These are phyloP conservation scores for Gliomastix tumulicola DNA, from an alignment of 2,329 filamentous ascomycete species.

Conservation along the genomic window DNA sequence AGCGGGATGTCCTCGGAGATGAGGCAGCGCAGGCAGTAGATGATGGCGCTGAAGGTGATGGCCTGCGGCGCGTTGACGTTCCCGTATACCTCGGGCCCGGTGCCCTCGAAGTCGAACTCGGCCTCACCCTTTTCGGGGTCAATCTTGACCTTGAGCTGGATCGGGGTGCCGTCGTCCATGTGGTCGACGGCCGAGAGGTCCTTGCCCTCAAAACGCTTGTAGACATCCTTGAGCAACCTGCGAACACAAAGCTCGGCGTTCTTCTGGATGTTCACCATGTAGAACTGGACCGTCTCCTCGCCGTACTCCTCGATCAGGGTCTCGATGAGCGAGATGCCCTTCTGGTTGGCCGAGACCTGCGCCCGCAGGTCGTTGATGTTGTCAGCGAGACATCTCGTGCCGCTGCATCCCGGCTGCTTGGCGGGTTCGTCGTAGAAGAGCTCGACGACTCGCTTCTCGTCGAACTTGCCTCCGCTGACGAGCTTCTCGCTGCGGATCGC, in stretches of 20 bases:
- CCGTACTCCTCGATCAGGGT: slow-evolving; percentile 71
- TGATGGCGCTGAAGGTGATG: slow-evolving; percentile 79
- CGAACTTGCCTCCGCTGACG: slow-evolving; percentile 69
- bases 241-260: slow-evolving; percentile 73
- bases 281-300: slow-evolving; percentile 71
- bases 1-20: slow-evolving; percentile 77
- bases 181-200: slow-evolving; percentile 67
- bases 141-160: slow-evolving; percentile 67
- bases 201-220: slow-evolving; percentile 62
- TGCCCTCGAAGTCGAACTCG: slow-evolving; percentile 73
- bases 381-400: slow-evolving; percentile 70
- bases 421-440: slow-evolving; percentile 68
- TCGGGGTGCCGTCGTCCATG: slow-evolving; percentile 81
- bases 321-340: slow-evolving; percentile 76
- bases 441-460: slow-evolving; percentile 69
- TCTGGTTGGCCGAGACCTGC: slow-evolving; percentile 78
- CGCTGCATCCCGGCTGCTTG: slow-evolving; percentile 67
- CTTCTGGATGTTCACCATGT: slow-evolving; percentile 75
- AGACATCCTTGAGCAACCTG: slow-evolving; percentile 63
- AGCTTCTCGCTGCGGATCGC: slow-evolving; percentile 61
- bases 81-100: slow-evolving; percentile 71
- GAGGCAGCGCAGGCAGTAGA: slow-evolving; percentile 74
- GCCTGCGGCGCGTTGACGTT: slow-evolving; percentile 79
- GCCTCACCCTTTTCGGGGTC: slow-evolving; percentile 69
- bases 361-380: slow-evolving; percentile 81